Conservation (phyloP, 768 basidiomycete species). For the Paxillus involutus region DNA sequence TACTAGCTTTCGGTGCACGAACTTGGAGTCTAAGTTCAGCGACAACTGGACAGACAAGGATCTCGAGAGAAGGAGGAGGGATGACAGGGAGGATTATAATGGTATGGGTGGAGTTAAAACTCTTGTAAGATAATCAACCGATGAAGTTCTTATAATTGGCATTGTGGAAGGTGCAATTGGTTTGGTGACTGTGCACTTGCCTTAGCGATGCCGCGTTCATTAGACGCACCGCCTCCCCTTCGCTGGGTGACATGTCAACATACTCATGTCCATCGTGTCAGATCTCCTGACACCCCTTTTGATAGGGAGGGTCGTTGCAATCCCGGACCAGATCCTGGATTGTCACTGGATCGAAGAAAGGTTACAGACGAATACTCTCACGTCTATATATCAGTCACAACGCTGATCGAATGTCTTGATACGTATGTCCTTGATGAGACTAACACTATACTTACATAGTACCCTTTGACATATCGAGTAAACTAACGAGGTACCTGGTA, state of each 20-base stretch:
- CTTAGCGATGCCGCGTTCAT: slow-evolving; percentile 39
- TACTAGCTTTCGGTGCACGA: slow-evolving; percentile 3
- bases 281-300: slow-evolving; percentile 32
- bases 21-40: not conserved
- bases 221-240: slow-evolving; percentile 31
- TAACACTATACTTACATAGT: not conserved
- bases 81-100: slow-evolving; percentile 23
- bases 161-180: slow-evolving; percentile 27
- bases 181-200: slow-evolving; percentile 16
- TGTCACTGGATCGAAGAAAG: slow-evolving; percentile 23
- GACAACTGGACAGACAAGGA: slow-evolving; percentile 15
- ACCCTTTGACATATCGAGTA: slow-evolving; percentile 2
- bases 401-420: slow-evolving; percentile 30
- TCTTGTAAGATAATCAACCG: slow-evolving; percentile 34
- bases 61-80: slow-evolving; percentile 10
- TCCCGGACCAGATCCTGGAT: slow-evolving; percentile 29
- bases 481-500: slow-evolving; percentile 11
- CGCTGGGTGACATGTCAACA: slow-evolving; percentile 35
- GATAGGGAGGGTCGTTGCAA: slow-evolving; percentile 26
- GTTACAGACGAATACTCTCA: slow-evolving; percentile 27
- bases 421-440: slow-evolving; percentile 8
- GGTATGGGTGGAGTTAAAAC: slow-evolving; percentile 38
- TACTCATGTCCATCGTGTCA: slow-evolving; percentile 16
- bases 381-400: slow-evolving; percentile 35
- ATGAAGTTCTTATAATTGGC: slow-evolving; percentile 34